A percentile compares a stretch with the other conserved stretches of the same genome.
Conservation (phyloP, 1,284 basidiomycete genomes). For the Gymnopus androsaceus region DNA sequence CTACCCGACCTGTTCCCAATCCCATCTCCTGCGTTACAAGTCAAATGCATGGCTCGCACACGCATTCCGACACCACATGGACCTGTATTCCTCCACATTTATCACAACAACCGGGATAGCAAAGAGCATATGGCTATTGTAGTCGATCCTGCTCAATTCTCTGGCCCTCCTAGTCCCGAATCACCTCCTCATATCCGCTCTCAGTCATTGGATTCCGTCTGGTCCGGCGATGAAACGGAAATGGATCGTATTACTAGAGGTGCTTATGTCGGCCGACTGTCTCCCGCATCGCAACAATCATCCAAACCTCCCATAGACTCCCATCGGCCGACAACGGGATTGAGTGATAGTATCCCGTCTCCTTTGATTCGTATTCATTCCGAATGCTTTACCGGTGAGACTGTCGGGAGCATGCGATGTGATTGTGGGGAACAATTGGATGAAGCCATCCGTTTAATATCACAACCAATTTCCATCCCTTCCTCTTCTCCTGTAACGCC, state of each 20-base stretch:
- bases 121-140: conserved; percentile 99
- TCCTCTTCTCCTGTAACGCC: conserved; percentile 31
- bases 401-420: conserved; percentile 96
- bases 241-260: conserved; percentile 94
- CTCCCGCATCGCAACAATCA: conserved; percentile 54
- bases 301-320: conserved; percentile 45
- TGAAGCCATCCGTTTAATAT: conserved; percentile 92
- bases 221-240: conserved; percentile 87
- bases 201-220: conserved; percentile 79
- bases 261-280: conserved; percentile 88
- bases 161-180: conserved; percentile 37
- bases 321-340: neutral
- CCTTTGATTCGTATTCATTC: conserved; percentile 96
- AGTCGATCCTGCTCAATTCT: conserved; percentile 84
- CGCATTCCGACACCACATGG: conserved; percentile 97
- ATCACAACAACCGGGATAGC: conserved; percentile 86
- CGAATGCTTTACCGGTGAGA: conserved; percentile 99
- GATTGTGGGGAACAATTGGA: conserved; percentile 99
- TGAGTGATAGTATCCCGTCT: conserved; percentile 50
- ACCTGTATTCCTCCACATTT: conserved; percentile 91
- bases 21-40: conserved; percentile 41
- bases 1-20: conserved; percentile 12
- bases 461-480: conserved; percentile 63
- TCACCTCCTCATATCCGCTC: conserved; percentile 72
- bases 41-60: conserved; percentile 95